Percentiles rank a stretch among this genome's conserved stretches.
Conservation (phyloP, 75 land plant genomes). For the Chamaecyparis obtusa region DNA sequence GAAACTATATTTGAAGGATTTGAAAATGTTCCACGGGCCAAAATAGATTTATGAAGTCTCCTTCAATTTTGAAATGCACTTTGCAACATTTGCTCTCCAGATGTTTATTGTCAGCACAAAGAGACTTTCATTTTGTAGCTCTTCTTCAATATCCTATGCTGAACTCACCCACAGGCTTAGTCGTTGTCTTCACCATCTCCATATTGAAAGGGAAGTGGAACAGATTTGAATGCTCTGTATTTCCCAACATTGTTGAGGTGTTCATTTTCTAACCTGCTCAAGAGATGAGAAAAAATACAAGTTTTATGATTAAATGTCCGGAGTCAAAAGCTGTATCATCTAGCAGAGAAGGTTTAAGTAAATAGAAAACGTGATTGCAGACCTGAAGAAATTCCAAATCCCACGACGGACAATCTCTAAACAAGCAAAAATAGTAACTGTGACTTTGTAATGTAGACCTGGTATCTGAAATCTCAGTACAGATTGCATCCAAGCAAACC, state of each 20-base stretch:
- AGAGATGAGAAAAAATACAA: background rate
- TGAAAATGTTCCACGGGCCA: background rate
- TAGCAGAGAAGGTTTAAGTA: background rate
- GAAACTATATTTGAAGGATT: background rate
- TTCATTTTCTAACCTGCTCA: conserved; percentile 71
- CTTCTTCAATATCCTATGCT: background rate
- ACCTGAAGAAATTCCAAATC: conserved; percentile 17
- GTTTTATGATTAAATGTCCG: background rate
- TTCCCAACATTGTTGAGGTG: conserved; percentile 85
- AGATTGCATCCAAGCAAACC: conserved; percentile 88
- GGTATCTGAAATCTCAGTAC: conserved; percentile 47
- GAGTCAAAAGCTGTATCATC: background rate
- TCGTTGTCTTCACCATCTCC: conserved; percentile 31
- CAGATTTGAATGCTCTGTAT: conserved; percentile 68
- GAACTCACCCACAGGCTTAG: background rate
- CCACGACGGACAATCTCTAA: conserved; percentile 43
- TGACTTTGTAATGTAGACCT: conserved; percentile 21
- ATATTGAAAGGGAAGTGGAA: conserved; percentile 69
- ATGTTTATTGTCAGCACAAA: background rate
- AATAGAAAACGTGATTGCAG: background rate
- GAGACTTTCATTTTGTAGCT: background rate
- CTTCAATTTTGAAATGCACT: background rate
- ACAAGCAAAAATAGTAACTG: conserved; percentile 25
- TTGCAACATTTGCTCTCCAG: background rate
- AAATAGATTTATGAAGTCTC: background rate